A percentile compares a stretch with the other conserved stretches of the same genome.
Conservation (phyloP, 148 eudicot genomes). For the Cornus suecica region DNA sequence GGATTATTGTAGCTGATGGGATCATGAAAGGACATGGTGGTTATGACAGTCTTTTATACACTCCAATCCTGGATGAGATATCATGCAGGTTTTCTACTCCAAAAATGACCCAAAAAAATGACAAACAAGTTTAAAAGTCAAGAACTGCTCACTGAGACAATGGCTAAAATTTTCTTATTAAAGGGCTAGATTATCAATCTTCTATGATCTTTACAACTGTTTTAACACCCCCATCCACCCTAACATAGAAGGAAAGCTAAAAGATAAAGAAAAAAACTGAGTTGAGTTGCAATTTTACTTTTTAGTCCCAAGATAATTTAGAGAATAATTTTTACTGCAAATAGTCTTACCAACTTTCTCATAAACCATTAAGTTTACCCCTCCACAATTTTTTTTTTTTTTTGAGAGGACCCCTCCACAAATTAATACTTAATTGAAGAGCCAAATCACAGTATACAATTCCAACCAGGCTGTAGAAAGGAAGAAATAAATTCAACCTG, state of each 20-base stretch:
- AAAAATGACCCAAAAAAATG: background rate
- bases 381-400: background rate
- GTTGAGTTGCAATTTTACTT: background rate
- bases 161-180: background rate
- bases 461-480: background rate
- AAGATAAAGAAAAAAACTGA: background rate
- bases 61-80: background rate
- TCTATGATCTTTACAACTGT: background rate
- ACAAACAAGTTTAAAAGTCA: slow-evolving; percentile 2
- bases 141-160: background rate
- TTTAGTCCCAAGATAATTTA: background rate
- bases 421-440: slow-evolving; percentile 3
- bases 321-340: background rate
- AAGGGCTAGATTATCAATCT: too few species aligned
- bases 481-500: slow-evolving; percentile 48
- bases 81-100: background rate
- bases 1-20: too few species aligned
- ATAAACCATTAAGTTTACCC: background rate
- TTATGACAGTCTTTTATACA: too few species aligned
- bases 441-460: background rate
- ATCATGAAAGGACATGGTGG: too few species aligned
- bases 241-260: too few species aligned
- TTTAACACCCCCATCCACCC: background rate
- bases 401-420: background rate
- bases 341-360: background rate